phyloP scores from a whole-genome alignment of 129 eudicot genomes.

The Saposhnikovia divaricata region DNA sequence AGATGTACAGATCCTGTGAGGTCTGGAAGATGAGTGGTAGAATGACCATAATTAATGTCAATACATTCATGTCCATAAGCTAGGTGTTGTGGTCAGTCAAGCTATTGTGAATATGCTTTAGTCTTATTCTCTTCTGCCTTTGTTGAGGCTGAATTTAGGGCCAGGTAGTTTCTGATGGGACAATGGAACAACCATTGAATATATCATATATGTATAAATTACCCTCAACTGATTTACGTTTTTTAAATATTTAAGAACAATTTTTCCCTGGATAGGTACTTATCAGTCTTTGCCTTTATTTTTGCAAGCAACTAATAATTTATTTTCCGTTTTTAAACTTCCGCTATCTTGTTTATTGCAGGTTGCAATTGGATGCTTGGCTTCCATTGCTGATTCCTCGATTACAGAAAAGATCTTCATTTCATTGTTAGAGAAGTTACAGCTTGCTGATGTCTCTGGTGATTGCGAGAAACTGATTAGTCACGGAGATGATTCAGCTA shows the following conservation, averaged over 20 bases:
- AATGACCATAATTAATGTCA: background rate
- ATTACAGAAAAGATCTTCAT: slow-evolving; percentile 37
- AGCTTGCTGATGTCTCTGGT: slow-evolving; percentile 25
- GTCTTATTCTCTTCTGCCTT: background rate
- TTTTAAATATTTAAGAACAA: background rate
- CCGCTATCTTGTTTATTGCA: slow-evolving; percentile 21
- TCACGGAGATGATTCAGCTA: slow-evolving; percentile 19
- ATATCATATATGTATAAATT: background rate
- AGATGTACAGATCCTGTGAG: background rate
- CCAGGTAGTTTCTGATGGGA: background rate
- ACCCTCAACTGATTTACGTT: background rate
- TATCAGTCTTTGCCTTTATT: background rate
- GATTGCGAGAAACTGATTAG: slow-evolving; percentile 21
- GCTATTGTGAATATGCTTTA: background rate
- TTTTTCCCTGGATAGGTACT: background rate
- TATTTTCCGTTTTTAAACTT: background rate
- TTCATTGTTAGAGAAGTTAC: slow-evolving; percentile 56
- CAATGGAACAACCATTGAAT: background rate
- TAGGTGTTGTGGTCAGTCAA: background rate
- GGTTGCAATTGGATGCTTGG: slow-evolving; percentile 74
- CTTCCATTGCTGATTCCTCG: slow-evolving; percentile 57
- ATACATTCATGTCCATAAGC: background rate
- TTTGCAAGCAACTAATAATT: background rate
- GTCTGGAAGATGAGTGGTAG: background rate
- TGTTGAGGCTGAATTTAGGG: background rate